These are phyloP conservation scores for Malus sylvestris DNA, from an alignment of 306 rosid species.

Conservation along the genomic window DNA sequence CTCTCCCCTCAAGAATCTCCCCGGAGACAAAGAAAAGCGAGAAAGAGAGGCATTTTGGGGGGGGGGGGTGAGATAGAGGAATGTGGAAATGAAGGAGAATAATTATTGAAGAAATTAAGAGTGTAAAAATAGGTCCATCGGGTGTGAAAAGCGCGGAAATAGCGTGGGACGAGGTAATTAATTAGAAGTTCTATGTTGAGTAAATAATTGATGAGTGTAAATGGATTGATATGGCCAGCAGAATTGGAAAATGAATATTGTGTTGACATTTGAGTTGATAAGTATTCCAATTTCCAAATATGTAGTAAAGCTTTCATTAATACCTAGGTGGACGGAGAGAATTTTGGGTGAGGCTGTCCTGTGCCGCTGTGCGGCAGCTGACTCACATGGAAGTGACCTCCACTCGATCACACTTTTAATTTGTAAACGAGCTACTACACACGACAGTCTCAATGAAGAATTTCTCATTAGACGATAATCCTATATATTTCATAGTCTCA, in stretches of 20 bases:
- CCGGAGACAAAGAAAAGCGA: not conserved
- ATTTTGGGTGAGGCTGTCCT: not conserved
- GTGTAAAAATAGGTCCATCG: not conserved
- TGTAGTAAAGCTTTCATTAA: not conserved
- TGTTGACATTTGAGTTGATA: not conserved
- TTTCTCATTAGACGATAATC: too few species aligned
- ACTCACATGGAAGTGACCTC: not conserved
- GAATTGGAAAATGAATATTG: not conserved
- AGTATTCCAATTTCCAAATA: not conserved
- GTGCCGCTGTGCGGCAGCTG: not conserved
- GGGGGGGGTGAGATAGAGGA: not conserved
- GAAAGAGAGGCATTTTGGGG: not conserved
- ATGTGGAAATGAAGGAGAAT: not conserved
- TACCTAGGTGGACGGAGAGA: not conserved
- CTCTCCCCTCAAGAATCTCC: not conserved
- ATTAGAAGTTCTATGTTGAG: slow-evolving; percentile 11
- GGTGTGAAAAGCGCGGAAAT: slow-evolving; percentile 1
- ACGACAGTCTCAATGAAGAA: too few species aligned
- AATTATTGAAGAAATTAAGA: not conserved
- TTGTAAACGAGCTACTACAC: not conserved
- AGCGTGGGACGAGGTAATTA: not conserved
- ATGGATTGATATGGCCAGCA: not conserved
- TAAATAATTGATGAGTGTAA: not conserved
- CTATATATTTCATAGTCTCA: not conserved
- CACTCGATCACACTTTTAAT: not conserved